phyloP scores from a whole-genome alignment of 148 eudicot genomes.

The Cornus controversa region DNA sequence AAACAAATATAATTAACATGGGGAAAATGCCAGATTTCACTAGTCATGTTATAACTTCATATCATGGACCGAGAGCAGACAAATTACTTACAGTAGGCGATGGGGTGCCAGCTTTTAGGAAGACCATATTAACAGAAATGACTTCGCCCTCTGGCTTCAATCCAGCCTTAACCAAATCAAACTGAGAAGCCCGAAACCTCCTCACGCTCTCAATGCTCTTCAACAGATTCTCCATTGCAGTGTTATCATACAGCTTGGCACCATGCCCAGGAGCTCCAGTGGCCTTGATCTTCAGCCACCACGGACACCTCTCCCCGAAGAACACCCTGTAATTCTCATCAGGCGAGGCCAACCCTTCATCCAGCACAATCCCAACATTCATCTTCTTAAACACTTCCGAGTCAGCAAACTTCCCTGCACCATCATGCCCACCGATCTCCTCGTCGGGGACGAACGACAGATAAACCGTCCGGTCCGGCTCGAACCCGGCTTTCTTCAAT shows the following conservation, averaged over 20 bases:
- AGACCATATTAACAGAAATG: conserved; percentile 83
- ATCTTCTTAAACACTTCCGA: conserved; percentile 61
- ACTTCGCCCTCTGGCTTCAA: conserved; percentile 88
- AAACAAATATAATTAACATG: neutral
- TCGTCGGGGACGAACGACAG: conserved; percentile 93
- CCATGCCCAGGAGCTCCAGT: conserved; percentile 95
- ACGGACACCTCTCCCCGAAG: conserved; percentile 80
- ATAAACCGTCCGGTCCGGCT: conserved; percentile 77
- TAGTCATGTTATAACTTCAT: neutral
- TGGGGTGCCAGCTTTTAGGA: conserved; percentile 89
- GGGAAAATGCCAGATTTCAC: neutral
- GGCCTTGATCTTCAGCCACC: conserved; percentile 94
- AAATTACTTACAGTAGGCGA: conserved; percentile 70
- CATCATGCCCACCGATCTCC: conserved; percentile 97
- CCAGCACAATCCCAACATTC: conserved; percentile 88
- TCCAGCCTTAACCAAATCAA: conserved; percentile 91
- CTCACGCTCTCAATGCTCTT: conserved; percentile 87
- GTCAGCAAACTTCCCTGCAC: conserved; percentile 67
- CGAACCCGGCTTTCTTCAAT: conserved; percentile 64
- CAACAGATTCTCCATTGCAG: conserved; percentile 89
- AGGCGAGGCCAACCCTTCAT: conserved; percentile 89
- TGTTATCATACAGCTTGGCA: conserved; percentile 84
- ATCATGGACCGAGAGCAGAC: neutral
- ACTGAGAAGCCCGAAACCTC: conserved; percentile 87
- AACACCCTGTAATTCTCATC: conserved; percentile 67